Base-by-base conservation (phyloP, 257 asterid species). In the Ehretia macrophylla region DNA sequence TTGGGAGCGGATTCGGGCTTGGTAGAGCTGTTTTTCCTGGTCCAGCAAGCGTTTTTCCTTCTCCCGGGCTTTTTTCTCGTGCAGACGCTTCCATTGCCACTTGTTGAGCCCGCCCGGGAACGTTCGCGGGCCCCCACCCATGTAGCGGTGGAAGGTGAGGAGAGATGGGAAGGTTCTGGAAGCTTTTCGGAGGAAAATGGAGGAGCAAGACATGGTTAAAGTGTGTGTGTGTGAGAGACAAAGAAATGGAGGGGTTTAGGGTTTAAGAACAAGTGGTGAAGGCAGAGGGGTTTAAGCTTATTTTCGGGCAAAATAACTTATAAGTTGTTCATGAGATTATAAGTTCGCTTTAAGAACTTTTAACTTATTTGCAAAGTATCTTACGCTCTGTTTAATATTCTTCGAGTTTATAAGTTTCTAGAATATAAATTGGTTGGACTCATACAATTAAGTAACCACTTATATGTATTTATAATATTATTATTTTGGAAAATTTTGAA, bases 41-140 rank as follows among this genome's bases (percentile, higher is more conserved):
- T 84, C 88, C 39, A 92, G 95, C 14, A 88, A 94, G 17, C 82
- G 88, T 17, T 74, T 84, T 76, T 88, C 97, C 49, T 92, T 92
- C 20, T 88, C 96, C 14, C 89, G 75, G 35, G 99, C 97, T 64
- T 88, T 86, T 54, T 88, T 92, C 83, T 92, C 96, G 82, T 88
- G 99, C 79, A 88, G 76, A 54, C 99, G 95, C 54, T 88, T 92
- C 97, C 99, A 92, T 68, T 92, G 99, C 99, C 97, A 88, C 69
- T 88, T 86, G 88, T 81, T 92, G 20, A 92, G 85, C 22, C 99
- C 99, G 38, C 99, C 96, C 5, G 96, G 97, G 47, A 88, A 92
- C 5, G 97, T 92, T 11, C 99, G 86, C 10, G 94, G 90, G 32
- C 95, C 96, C 12, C 99, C 97, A 60, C 97, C 96, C 99, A 92